Base-by-base conservation (phyloP, 345 rosid genomes). In the Ricinus communis region DNA sequence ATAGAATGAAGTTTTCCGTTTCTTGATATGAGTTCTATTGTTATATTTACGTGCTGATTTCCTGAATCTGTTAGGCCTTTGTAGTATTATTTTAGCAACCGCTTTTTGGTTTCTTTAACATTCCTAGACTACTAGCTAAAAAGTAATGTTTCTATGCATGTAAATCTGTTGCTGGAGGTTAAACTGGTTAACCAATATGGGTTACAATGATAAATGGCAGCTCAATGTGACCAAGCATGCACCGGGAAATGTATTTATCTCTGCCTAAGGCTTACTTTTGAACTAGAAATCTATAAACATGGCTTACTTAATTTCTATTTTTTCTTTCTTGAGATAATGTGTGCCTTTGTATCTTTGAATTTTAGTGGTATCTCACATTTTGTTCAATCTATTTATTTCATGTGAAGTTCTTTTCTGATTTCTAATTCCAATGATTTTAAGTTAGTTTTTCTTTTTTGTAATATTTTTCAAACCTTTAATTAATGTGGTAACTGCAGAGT, bases 401-500 rank as follows among this genome's bases (percentile, higher is more conserved):
- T 49, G 7, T 70, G 14, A 41, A n/a, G 55, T 70, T 59, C 33
- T 45, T 57, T 70, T 45, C 27, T n/a, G 13, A 62, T 71, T 62
- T 41, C n/a, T 19, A 47, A 8, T 31, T 70, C 9, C n/a, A n/a
- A 1, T 15, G 21, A 14, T 58, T 66, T 36, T 5, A 13, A 31
- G 11, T 49, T 7, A n/a, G n/a, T n/a, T n/a, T n/a, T n/a, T n/a
- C n/a, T n/a, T n/a, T n/a, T n/a, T n/a, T n/a, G n/a, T n/a, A n/a
- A n/a, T n/a, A 5, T 4, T 14, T 59, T 60, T 28, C 4, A 51
- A 52, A 47, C 30, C 12, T 22, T 40, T 41, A 9, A 59, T 51
- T 71, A 45, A 53, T 61, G 64, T 47, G 54, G 41, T 69, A 50
- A 64, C 76, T 86, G 79, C 88, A 87, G 93, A 85, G 81, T 60